Conservation (phyloP, 805 yeast genomes). For the Yarrowia keelungensis region DNA sequence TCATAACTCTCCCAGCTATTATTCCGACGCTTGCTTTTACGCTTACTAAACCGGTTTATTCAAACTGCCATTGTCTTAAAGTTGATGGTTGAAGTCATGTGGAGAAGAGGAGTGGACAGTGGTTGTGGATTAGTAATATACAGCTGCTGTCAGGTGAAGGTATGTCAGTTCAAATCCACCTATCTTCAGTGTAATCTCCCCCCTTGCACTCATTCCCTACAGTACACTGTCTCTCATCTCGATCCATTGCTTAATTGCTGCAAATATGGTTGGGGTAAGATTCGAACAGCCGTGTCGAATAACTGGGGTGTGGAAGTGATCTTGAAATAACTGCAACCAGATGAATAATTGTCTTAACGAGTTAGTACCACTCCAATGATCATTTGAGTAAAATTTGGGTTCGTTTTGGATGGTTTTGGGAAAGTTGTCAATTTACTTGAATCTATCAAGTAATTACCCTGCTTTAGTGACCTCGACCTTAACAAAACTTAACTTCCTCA, state of each 20-base stretch:
- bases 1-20: background rate
- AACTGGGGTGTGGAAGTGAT: no score
- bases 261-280: background rate
- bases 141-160: no score
- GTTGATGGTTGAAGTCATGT: no score
- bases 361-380: no score
- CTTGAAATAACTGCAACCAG: no score
- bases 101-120: no score
- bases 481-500: background rate
- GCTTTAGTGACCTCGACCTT: background rate
- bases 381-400: background rate
- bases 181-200: no score
- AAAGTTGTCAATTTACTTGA: background rate
- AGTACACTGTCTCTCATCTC: no score
- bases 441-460: background rate
- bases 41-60: conserved; percentile 2
- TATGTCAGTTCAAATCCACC: no score
- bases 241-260: background rate
- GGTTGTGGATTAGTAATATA: no score
- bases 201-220: no score
- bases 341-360: no score
- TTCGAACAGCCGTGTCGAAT: conserved; percentile 1
- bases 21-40: conserved; percentile 3
- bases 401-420: background rate
- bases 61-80: background rate